These are phyloP conservation scores for Thermothelomyces thermophilus DNA, from an alignment of 2,329 filamentous ascomycete genomes.

Conservation along the genomic window DNA sequence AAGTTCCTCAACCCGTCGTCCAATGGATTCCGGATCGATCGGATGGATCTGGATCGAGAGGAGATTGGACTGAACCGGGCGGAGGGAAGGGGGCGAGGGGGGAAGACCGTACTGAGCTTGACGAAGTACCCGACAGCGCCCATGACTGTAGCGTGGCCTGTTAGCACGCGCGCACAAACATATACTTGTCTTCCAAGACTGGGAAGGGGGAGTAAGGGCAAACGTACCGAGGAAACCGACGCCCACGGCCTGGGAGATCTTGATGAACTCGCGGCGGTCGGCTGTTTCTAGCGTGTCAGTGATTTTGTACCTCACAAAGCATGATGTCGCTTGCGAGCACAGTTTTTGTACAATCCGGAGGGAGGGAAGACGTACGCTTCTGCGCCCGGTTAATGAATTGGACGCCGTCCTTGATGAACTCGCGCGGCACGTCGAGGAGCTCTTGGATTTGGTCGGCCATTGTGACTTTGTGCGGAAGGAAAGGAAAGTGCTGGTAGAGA, in stretches of 20 bases:
- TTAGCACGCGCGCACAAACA: neutral
- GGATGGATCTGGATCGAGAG: too few species aligned
- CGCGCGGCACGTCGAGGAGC: slow-evolving; percentile 61
- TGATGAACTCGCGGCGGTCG: slow-evolving; percentile 42
- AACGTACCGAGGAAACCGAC: slow-evolving; percentile 53
- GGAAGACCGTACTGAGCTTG: slow-evolving; percentile 53
- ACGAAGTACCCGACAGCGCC: slow-evolving; percentile 63
- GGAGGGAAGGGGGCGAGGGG: neutral
- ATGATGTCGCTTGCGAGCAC: neutral
- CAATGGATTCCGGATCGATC: too few species aligned
- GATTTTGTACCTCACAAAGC: too few species aligned
- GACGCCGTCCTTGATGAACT: slow-evolving; percentile 58
- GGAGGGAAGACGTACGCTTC: slow-evolving; percentile 44
- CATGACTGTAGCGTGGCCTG: slow-evolving; percentile 41
- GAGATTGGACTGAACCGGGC: neutral
- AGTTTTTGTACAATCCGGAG: too few species aligned
- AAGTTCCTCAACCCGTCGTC: too few species aligned
- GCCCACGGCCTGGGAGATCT: slow-evolving; percentile 52
- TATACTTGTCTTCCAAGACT: too few species aligned
- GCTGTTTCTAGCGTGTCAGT: slow-evolving; percentile 15
- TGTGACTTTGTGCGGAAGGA: slow-evolving; percentile 23
- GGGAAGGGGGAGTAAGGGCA: neutral
- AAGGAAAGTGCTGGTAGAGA: neutral
- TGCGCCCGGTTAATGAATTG: slow-evolving; percentile 58
- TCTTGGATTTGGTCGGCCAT: slow-evolving; percentile 66